These are phyloP conservation scores for Xylariaceae sp. DNA, from an alignment of 2,329 filamentous ascomycete species.

Conservation along the genomic window DNA sequence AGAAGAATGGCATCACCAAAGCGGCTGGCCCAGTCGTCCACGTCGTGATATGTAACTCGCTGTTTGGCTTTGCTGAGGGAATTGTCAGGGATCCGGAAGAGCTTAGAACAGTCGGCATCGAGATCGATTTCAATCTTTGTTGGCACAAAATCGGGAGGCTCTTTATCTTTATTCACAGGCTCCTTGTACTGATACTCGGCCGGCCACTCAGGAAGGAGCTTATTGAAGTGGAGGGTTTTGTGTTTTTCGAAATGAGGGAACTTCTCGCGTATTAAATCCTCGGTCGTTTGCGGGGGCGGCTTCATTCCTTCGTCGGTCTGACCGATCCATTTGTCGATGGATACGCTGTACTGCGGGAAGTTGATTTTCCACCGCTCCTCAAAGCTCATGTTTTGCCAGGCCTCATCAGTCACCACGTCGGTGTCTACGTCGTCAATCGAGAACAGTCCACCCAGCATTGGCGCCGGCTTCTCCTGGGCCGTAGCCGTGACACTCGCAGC, in stretches of 20 bases:
- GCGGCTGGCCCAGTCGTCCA: slow-evolving; percentile 47
- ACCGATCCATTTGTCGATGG: slow-evolving; percentile 35
- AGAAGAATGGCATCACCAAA: slow-evolving; percentile 41
- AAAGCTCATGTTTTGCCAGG: slow-evolving; percentile 36
- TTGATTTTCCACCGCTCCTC: slow-evolving; percentile 40
- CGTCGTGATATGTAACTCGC: slow-evolving; percentile 44
- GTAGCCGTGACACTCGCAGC: neutral
- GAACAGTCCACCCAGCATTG: slow-evolving; percentile 2
- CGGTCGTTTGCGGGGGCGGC: slow-evolving; percentile 65
- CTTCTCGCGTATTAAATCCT: slow-evolving; percentile 71
- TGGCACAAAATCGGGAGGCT: slow-evolving; percentile 60
- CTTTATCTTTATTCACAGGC: slow-evolving; percentile 71
- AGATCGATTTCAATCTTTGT: slow-evolving; percentile 87
- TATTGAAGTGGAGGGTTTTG: slow-evolving; percentile 71
- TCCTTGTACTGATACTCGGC: slow-evolving; percentile 75
- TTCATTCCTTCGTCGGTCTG: slow-evolving; percentile 56
- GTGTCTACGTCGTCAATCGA: slow-evolving; percentile 16
- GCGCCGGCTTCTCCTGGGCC: slow-evolving; percentile 2
- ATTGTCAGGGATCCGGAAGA: slow-evolving; percentile 70
- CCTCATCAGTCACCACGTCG: slow-evolving; percentile 33
- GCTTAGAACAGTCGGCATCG: slow-evolving; percentile 78
- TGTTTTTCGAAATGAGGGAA: slow-evolving; percentile 79
- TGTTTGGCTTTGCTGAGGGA: slow-evolving; percentile 51
- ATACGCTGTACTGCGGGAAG: slow-evolving; percentile 43
- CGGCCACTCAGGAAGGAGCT: slow-evolving; percentile 76